Evolutionary conservation across 2,329 filamentous ascomycete genomes (phyloP).

Genomic region (Pyrenophora teres): DNA sequence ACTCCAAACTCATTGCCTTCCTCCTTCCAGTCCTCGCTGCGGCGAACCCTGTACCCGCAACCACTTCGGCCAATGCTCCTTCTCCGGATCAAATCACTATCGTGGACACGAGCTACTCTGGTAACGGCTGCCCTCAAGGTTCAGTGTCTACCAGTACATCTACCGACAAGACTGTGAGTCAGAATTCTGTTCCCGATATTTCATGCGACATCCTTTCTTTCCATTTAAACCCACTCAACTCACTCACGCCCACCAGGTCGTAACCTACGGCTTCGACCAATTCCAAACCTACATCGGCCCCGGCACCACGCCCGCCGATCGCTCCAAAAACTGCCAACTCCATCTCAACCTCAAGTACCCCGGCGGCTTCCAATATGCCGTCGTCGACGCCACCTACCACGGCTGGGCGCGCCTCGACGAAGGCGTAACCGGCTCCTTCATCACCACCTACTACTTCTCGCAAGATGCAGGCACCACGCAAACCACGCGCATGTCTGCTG

Average conservation of each 20-base stretch:
- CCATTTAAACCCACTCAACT: neutral
- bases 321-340: constrained; percentile 46
- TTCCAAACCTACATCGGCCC: constrained; percentile 46
- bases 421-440: constrained; percentile 42
- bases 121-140: constrained; percentile 44
- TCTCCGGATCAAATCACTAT: constrained; percentile 37
- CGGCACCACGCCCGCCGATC: constrained; percentile 31
- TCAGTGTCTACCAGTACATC: constrained; percentile 41
- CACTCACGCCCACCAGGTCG: constrained; percentile 25
- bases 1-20: constrained; percentile 36
- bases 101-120: constrained; percentile 37
- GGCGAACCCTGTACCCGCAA: constrained; percentile 32
- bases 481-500: constrained; percentile 32
- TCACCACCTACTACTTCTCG: constrained; percentile 47
- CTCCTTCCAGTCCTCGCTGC: constrained; percentile 37
- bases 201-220: neutral
- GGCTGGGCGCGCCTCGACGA: constrained; percentile 43
- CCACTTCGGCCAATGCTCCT: constrained; percentile 16
- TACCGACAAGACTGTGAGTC: constrained; percentile 40
- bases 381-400: constrained; percentile 46
- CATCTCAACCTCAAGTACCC: constrained; percentile 44
- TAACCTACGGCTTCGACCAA: constrained; percentile 42
- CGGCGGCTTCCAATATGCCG: constrained; percentile 47
- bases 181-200: neutral
- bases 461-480: constrained; percentile 39